Evolutionary conservation across 2,329 filamentous ascomycete genomes (phyloP), one percentile per base, ranked within the genome.

Genomic region (Colletotrichum acutatum): DNA sequence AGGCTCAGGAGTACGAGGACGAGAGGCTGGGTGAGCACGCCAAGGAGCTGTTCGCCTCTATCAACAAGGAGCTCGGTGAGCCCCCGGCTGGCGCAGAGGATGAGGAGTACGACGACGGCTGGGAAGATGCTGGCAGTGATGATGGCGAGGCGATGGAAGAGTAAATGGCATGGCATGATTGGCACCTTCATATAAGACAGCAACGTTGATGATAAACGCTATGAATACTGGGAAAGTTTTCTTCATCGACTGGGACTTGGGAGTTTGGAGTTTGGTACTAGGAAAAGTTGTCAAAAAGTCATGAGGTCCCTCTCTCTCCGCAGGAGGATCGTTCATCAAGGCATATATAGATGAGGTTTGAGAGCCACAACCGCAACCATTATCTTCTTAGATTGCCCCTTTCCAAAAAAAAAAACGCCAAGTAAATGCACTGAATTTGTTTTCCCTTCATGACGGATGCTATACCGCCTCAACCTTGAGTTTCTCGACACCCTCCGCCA

Each of bases 1-100:
- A 90, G 52, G 80, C 89, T 77, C 89, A 97, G 77, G 91, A 96
- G 65, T 98, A 98, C 80, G 95, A 97, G 80, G 94, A 97, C 76
- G 93, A 95, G 74, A 87, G 93, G 75, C 85, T 97, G 30, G 91
- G 91, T 64, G 91, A 93, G 72, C 94, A 97, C 80, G 92, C 93
- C 0, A 85, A 88, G 72, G 94, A 97, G 84, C 86, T 97, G 57
- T 83, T 95, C 56, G 84, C 86, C 53, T 86, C 85, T 67, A 89
- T 95, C 71, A 90, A 89, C 76, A 86, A 88, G 71, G 91, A 91
- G 78, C 84, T 95, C 3, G 92, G 92, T 4, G 89, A 90, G 76
- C 86, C 88, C 14, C 83, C 85, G 22, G 86, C 87, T 34, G 86
- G 87, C 22, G 88, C 89, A 24, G 88, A 86, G 46, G 89, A 90